A percentile compares a stretch with the other conserved stretches of the same genome.
Evolutionary conservation across 2,329 filamentous ascomycete species (phyloP).

Genomic region (Nemania sp.): DNA sequence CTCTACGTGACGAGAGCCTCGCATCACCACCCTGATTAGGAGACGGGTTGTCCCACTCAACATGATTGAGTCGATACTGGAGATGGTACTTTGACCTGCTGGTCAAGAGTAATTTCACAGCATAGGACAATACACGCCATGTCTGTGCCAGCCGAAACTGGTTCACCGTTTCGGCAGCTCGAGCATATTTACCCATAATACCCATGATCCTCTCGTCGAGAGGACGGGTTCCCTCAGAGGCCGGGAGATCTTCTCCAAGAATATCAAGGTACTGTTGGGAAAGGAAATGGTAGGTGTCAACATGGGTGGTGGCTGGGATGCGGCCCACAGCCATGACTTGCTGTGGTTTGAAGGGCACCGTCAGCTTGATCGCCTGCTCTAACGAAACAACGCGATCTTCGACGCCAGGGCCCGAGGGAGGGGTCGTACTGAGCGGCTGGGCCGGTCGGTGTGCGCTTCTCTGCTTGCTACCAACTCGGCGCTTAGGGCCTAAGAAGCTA

Average conservation of each 20-base stretch:
- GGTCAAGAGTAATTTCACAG: constrained; percentile 57
- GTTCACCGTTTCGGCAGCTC: constrained; percentile 59
- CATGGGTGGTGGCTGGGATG: constrained; percentile 56
- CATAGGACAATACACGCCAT: constrained; percentile 65
- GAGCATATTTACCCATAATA: constrained; percentile 62
- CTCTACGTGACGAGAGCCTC: constrained; percentile 21
- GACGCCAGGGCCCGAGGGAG: constrained; percentile 50
- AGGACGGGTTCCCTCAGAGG: constrained; percentile 41
- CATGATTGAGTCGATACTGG: constrained; percentile 50
- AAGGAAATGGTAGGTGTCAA: constrained; percentile 60
- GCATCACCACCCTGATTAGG: constrained; percentile 23
- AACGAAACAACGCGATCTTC: constrained; percentile 55
- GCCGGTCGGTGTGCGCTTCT: constrained; percentile 50
- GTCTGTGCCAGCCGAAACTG: constrained; percentile 66
- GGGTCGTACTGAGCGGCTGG: constrained; percentile 57
- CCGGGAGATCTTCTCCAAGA: constrained; percentile 55
- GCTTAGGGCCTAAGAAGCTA: constrained; percentile 59
- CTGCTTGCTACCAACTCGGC: constrained; percentile 47
- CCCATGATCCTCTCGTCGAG: constrained; percentile 53
- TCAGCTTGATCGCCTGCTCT: constrained; percentile 62
- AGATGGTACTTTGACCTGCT: constrained; percentile 63
- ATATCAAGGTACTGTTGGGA: constrained; percentile 61
- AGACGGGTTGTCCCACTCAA: constrained; percentile 23
- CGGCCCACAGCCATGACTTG: constrained; percentile 67
- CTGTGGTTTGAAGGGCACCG: constrained; percentile 61